Percentiles rank a stretch among this genome's conserved stretches.
These are phyloP conservation scores for Akanthomyces lecanii DNA, from an alignment of 2,329 filamentous ascomycete genomes.

Conservation along the genomic window DNA sequence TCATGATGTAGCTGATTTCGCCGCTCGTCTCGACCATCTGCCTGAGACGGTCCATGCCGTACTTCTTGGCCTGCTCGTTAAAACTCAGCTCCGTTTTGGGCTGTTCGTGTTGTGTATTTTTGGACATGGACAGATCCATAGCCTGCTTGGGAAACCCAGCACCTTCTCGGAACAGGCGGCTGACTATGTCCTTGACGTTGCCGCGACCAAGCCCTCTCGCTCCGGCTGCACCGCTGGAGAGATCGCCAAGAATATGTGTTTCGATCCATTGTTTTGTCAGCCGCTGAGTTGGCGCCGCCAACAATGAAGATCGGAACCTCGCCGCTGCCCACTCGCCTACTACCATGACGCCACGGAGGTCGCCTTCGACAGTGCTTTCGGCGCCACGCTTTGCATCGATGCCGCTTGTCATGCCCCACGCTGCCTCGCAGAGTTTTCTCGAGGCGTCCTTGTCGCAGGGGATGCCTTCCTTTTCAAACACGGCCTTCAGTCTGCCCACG, in stretches of 20 bases:
- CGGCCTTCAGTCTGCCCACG: slow-evolving; percentile 70
- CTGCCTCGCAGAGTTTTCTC: slow-evolving; percentile 75
- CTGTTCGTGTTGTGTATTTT: slow-evolving; percentile 48
- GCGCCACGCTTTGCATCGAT: slow-evolving; percentile 65
- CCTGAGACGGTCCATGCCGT: slow-evolving; percentile 65
- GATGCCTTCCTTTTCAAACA: slow-evolving; percentile 88
- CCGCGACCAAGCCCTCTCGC: slow-evolving; percentile 69
- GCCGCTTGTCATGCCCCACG: slow-evolving; percentile 74
- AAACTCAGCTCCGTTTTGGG: slow-evolving; percentile 63
- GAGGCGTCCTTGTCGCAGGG: slow-evolving; percentile 85
- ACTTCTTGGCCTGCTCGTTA: slow-evolving; percentile 66
- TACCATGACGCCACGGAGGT: slow-evolving; percentile 79
- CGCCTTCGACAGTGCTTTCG: slow-evolving; percentile 64
- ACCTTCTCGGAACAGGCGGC: slow-evolving; percentile 73
- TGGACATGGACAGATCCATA: slow-evolving; percentile 34
- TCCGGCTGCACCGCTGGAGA: slow-evolving; percentile 66
- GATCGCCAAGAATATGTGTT: slow-evolving; percentile 61
- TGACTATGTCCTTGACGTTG: slow-evolving; percentile 68
- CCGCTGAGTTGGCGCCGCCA: slow-evolving; percentile 35
- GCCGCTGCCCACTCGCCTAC: slow-evolving; percentile 83
- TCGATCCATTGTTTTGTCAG: slow-evolving; percentile 77
- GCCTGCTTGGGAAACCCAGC: slow-evolving; percentile 67
- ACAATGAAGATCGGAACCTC: slow-evolving; percentile 53
- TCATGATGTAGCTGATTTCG: slow-evolving; percentile 72
- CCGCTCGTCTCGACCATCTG: slow-evolving; percentile 77